phyloP scores from a whole-genome alignment of 345 rosid genomes.

The Lepidium aucheri region DNA sequence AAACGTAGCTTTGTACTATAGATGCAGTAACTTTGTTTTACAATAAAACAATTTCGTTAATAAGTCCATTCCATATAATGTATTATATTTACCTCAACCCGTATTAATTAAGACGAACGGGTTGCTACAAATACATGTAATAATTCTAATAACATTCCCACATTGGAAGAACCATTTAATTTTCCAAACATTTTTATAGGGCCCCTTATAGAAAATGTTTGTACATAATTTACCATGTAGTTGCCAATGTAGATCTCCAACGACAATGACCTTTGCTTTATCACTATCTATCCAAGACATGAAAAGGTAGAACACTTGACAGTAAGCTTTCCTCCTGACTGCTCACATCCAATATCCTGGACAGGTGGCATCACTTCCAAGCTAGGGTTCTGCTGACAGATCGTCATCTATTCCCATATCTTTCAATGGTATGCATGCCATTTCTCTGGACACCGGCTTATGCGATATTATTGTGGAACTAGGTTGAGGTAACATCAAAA shows the following conservation, averaged over 20 bases:
- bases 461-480: constrained; percentile 5
- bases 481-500: constrained; percentile 21
- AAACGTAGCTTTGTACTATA: too few relatives aligned
- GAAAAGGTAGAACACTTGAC: constrained; percentile 26
- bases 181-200: too few relatives aligned
- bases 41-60: too few relatives aligned
- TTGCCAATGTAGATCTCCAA: constrained; percentile 32
- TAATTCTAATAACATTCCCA: too few relatives aligned
- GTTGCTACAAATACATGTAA: too few relatives aligned
- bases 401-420: constrained; percentile 8
- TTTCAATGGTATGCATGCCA: neutral
- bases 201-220: too few relatives aligned
- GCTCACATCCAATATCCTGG: constrained; percentile 22
- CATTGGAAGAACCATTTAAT: too few relatives aligned
- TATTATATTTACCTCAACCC: too few relatives aligned
- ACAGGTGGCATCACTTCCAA: constrained; percentile 16
- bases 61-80: too few relatives aligned
- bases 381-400: constrained; percentile 9
- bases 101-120: too few relatives aligned
- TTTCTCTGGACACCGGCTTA: constrained; percentile 16
- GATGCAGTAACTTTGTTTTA: too few relatives aligned
- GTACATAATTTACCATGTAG: too few relatives aligned
- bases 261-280: constrained; percentile 31
- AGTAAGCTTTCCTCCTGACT: constrained; percentile 26
- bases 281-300: constrained; percentile 27